Evolutionary conservation across 2,329 filamentous ascomycete genomes (phyloP), one percentile per base, ranked within the genome.

Genomic region (Hypoxylon sp.): DNA sequence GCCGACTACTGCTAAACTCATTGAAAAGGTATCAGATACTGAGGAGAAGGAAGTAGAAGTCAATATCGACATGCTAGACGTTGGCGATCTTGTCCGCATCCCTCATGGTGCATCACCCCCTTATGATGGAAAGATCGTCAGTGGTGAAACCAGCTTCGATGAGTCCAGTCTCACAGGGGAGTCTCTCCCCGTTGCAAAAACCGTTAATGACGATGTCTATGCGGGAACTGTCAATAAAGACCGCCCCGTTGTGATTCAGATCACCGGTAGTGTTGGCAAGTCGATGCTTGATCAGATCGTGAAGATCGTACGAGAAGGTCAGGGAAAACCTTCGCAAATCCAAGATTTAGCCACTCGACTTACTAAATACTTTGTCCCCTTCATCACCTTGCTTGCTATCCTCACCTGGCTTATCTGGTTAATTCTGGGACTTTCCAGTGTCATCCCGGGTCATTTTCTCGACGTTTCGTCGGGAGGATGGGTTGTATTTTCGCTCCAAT

Each of bases 91-190:
- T 0, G 92, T 98, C 47, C 88, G 90, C 57, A 87, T 98, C 1
- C 87, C 90, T 1, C 89, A 94, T 66, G 95, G 95, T 2, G 87
- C 88, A 1, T 97, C 94, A 0, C 95, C 95, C 0, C 92, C 95
- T 0, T 93, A 91, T 4, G 95, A 98, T 77, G 94, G 94, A 6
- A 79, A 85, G 66, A 73, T 97, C 70, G 81, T 89, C 68, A 79
- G 86, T 67, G 90, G 88, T 3, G 85, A 88, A 54, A 89, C 88
- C 48, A 86, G 84, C 54, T 97, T 98, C 75, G 94, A 98, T 76
- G 95, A 98, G 78, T 94, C 94, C 10, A 97, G 94, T 68, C 84
- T 98, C 67, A 98, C 95, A 1, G 92, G 92, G 58, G 92, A 94
- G 80, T 92, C 92, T 13, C 85, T 86, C 5, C 86, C 86, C 0